Conservation (phyloP, 805 yeast genomes). For the Lipomyces starkeyi region DNA sequence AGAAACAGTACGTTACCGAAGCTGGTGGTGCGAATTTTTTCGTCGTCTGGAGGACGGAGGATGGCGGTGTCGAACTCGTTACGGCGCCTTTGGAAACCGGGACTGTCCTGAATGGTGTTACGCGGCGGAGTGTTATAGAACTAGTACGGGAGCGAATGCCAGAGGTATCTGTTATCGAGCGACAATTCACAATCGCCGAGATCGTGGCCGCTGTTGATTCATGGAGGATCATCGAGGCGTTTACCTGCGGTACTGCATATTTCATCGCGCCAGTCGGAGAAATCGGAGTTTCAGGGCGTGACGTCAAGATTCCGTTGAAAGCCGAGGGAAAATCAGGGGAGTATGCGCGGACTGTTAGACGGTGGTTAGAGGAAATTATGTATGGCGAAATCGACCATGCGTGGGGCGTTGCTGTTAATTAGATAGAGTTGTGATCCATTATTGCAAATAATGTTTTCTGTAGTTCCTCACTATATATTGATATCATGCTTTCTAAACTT, state of each 20-base stretch:
- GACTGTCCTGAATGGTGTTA: slow-evolving; percentile 59
- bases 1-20: slow-evolving; percentile 59
- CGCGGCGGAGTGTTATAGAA: slow-evolving; percentile 56
- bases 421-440: neutral
- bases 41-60: slow-evolving; percentile 51
- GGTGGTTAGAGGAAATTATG: slow-evolving; percentile 39
- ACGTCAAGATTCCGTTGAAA: slow-evolving; percentile 52
- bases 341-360: slow-evolving; percentile 47
- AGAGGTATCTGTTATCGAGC: slow-evolving; percentile 48
- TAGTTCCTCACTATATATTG: no score
- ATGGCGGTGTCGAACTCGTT: slow-evolving; percentile 50
- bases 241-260: slow-evolving; percentile 61
- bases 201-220: slow-evolving; percentile 54
- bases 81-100: slow-evolving; percentile 60
- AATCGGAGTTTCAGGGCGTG: slow-evolving; percentile 55
- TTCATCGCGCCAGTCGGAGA: slow-evolving; percentile 56
- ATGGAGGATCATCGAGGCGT: slow-evolving; percentile 59
- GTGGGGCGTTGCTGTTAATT: slow-evolving; percentile 34
- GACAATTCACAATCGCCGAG: slow-evolving; percentile 55
- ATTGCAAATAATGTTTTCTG: no score
- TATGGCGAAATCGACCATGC: slow-evolving; percentile 41
- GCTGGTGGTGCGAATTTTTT: slow-evolving; percentile 63
- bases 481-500: no score
- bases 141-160: slow-evolving; percentile 47
- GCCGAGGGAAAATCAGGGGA: slow-evolving; percentile 51